phyloP scores from a whole-genome alignment of 2,329 filamentous ascomycete genomes.

The Penicillium sp. region DNA sequence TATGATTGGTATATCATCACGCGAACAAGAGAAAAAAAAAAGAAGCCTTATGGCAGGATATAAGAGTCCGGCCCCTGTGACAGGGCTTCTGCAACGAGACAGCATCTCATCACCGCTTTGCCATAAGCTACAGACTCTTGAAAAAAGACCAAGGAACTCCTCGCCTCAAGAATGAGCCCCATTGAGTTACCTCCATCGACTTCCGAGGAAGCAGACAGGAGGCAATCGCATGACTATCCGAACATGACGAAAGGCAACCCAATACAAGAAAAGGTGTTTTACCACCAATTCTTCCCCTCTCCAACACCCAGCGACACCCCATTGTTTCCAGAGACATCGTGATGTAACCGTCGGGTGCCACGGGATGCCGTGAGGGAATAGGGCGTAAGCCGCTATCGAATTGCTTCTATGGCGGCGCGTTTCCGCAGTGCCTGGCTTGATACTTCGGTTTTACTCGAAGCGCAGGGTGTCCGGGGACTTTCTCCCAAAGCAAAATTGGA shows the following conservation, averaged over 20 bases:
- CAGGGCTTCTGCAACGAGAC: conserved; percentile 56
- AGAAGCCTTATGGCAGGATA: conserved; percentile 19
- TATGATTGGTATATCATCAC: conserved; percentile 93
- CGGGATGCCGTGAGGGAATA: conserved; percentile 42
- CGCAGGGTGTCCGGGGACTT: conserved; percentile 96
- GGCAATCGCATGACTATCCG: conserved; percentile 98
- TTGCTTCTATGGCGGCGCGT: conserved; percentile 99
- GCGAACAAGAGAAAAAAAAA: conserved; percentile 48
- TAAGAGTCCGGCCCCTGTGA: conserved; percentile 65
- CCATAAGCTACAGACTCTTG: conserved; percentile 54
- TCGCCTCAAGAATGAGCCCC: conserved; percentile 99
- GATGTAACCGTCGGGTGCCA: conserved; percentile 50
- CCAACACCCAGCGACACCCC: conserved; percentile 32
- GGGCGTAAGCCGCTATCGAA: conserved; percentile 74
- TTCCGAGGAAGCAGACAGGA: conserved; percentile 28
- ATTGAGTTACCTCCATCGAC: conserved; percentile 81
- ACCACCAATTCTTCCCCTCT: conserved; percentile 30
- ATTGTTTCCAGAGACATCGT: conserved; percentile 34
- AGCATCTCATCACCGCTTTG: conserved; percentile 46
- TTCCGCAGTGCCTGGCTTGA: conserved; percentile 69
- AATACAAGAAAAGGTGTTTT: conserved; percentile 33
- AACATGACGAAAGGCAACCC: conserved; percentile 81
- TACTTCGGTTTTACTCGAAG: conserved; percentile 27
- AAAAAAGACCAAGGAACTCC: conserved; percentile 59
- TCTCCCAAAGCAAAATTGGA: conserved; percentile 85